phyloP scores from a whole-genome alignment of 805 yeast genomes.

The Yamadazyma endophytica region DNA sequence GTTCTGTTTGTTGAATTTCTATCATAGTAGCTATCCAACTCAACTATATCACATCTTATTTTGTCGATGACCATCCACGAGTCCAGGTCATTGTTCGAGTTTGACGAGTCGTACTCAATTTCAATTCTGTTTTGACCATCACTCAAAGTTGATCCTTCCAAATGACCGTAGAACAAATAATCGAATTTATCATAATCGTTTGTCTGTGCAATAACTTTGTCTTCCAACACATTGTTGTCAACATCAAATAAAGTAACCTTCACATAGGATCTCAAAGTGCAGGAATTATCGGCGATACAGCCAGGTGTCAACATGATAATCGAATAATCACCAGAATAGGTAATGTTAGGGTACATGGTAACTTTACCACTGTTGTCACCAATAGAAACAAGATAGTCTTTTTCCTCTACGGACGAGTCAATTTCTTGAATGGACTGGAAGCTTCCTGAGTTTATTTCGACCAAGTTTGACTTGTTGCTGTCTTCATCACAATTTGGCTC shows the following conservation, averaged over 20 bases:
- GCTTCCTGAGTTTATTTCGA: constrained; percentile 22
- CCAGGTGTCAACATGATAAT: constrained; percentile 84
- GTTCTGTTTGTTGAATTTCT: constrained; percentile 25
- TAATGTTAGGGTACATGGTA: constrained; percentile 62
- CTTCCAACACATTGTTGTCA: constrained; percentile 39
- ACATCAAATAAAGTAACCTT: constrained; percentile 64
- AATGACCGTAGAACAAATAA: constrained; percentile 63
- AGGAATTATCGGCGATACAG: constrained; percentile 63
- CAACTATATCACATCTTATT: constrained; percentile 46
- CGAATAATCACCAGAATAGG: constrained; percentile 71
- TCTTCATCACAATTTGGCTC: constrained; percentile 53
- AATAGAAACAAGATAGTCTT: constrained; percentile 27
- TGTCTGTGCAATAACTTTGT: constrained; percentile 65
- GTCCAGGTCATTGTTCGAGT: constrained; percentile 14
- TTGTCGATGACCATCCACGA: constrained; percentile 70
- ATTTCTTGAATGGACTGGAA: constrained; percentile 24
- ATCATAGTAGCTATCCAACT: constrained; percentile 39
- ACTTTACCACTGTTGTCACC: constrained; percentile 33
- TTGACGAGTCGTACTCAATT: constrained; percentile 21
- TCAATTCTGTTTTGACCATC: constrained; percentile 27
- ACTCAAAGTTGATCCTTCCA: constrained; percentile 39
- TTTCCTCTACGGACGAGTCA: constrained; percentile 1
- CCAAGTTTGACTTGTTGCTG: constrained; percentile 20
- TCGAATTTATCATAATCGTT: constrained; percentile 81
- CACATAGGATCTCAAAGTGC: constrained; percentile 68